phyloP scores from a whole-genome alignment of 2,329 filamentous ascomycete genomes.

The Pseudocercospora crystallina region DNA sequence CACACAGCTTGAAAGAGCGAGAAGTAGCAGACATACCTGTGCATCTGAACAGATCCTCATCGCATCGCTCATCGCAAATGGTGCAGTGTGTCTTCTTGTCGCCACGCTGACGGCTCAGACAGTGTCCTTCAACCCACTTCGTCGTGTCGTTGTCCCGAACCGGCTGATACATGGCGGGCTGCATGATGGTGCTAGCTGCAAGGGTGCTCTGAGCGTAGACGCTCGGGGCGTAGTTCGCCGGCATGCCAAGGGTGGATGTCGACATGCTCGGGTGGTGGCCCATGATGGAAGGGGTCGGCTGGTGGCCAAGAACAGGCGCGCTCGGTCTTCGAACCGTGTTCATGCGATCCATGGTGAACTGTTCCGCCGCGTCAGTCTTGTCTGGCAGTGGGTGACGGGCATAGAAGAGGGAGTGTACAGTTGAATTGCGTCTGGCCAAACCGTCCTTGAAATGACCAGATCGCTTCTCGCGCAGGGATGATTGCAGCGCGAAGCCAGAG shows the following conservation, averaged over 20 bases:
- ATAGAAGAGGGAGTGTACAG: conserved; percentile 46
- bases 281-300: conserved; percentile 48
- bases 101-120: conserved; percentile 64
- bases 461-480: conserved; percentile 86
- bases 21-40: conserved; percentile 43
- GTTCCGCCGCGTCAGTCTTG: conserved; percentile 34
- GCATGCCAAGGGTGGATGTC: conserved; percentile 60
- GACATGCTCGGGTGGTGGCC: conserved; percentile 63
- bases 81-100: conserved; percentile 65
- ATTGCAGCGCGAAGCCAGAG: conserved; percentile 82
- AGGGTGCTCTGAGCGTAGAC: conserved; percentile 84
- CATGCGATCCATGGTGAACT: conserved; percentile 74
- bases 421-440: conserved; percentile 82
- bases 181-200: conserved; percentile 83
- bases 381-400: conserved; percentile 27
- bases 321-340: conserved; percentile 63
- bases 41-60: conserved; percentile 75
- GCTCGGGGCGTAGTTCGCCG: conserved; percentile 69
- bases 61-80: conserved; percentile 73
- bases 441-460: conserved; percentile 75
- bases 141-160: conserved; percentile 76
- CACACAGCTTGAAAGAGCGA: not conserved
- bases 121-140: conserved; percentile 83
- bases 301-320: conserved; percentile 53
- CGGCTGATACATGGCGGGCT: conserved; percentile 75